Base-by-base conservation (phyloP, 768 basidiomycete species). In the Mycena alexandri region DNA sequence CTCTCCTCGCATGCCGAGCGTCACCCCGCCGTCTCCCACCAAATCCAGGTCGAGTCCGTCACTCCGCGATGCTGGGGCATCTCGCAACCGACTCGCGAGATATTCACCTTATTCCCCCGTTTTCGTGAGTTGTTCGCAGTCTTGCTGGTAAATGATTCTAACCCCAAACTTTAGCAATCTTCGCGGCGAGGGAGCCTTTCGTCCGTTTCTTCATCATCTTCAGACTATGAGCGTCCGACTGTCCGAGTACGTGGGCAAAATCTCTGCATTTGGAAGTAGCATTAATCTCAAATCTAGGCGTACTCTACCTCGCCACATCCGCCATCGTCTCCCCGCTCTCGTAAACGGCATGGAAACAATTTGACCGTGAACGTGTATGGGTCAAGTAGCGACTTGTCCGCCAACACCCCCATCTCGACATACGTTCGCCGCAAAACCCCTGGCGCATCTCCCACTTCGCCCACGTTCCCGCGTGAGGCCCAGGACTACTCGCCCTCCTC, bases 401-500 rank as follows among this genome's bases (percentile, higher is more conserved):
- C 87, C 43, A 86, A 87, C 73, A 92, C 90, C 16, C 93, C 93
- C 60, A 94, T 94, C 61, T 94, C 93, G 29, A 85, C 87, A 43
- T 94, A 91, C 65, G 89, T 92, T 47, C 91, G 93, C 69, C 89
- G 93, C 68, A 92, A 89, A 79, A 92, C 92, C 1, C 92, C 93
- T 33, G 88, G 89, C 64, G 84, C 86, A 43, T 92, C 93, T 13
- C 92, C 92, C 0, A 89, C 87, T 17, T 87, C 89, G 2, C 86
- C 90, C 14, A 86, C 86, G 13, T 92, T 92, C 75, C 81, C 85
- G 60, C 84, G 78, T 55, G 82, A 82, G 72, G 77, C 77, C 72
- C 76, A 77, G 72, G 77, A 78, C 74, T 77, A 78, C 74, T 81
- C 82, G 66, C 78, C 80, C 25, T 75, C 81, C 19, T 70, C 66